Evolutionary conservation across 805 yeast species (phyloP), one percentile per base, ranked within the genome.

Genomic region (Nematodospora valgi): DNA sequence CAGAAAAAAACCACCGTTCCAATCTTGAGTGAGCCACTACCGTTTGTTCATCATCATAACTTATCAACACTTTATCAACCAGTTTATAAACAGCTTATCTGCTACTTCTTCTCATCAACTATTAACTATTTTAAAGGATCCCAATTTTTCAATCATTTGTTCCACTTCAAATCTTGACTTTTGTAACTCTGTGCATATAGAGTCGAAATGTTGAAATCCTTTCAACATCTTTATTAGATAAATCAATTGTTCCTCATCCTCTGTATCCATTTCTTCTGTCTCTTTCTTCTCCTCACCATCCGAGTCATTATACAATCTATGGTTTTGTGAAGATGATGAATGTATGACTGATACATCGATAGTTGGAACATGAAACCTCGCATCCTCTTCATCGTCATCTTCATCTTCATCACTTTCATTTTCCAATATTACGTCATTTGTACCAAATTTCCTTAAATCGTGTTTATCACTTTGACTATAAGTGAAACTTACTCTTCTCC

Each of bases 131-230:
- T 62, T 62, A 38, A 54, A 59, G 5, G 57, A 47, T 1, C 73
- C 73, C 22, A 67, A 47, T 29, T 49, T 50, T 21, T 51, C 60
- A 17, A 68, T 47, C 51, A 78, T 56, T 21, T 56, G 49, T 45
- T 79, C 82, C 1, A 83, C 74, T 19, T 80, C 81, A 14, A 52
- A 54, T 30, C 77, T 62, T 7, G 83, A 70, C 48, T 70, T 69
- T 30, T 70, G 74, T 47, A 86, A 60, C 39, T 78, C 82, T 0
- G 91, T 85, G 49, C 91, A 82, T 2, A 86, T 79, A 4, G 74
- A 65, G 48, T 82, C 91, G 44, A 80, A 66, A 42, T 71, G 73
- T 34, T 74, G 80, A 16, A 69, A 69, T 14, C 74, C 72, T 38
- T 69, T 68, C 19, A 82, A 45, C 10, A 76, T 56, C 40, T 68